Conservation (phyloP, 1,139 yeast species). For the Saccharomyces hybrid region DNA sequence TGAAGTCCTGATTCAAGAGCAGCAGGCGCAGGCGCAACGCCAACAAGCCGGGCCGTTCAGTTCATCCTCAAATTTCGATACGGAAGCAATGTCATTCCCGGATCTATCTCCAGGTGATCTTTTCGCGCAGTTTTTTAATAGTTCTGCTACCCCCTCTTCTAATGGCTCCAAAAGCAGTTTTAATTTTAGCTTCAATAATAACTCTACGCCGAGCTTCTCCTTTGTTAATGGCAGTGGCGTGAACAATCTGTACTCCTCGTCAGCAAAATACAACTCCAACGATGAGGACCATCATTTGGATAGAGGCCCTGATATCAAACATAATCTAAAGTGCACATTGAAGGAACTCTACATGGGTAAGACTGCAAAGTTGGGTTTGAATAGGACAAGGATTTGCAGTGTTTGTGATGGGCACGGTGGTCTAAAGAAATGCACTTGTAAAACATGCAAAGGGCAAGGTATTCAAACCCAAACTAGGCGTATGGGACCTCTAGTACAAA, state of each 20-base stretch:
- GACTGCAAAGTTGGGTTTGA: slow-evolving; percentile 39
- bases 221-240: neutral
- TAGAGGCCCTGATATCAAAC: slow-evolving; percentile 43
- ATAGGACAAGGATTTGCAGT: slow-evolving; percentile 38
- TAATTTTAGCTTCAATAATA: neutral
- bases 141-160: slow-evolving; percentile 1
- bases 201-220: neutral
- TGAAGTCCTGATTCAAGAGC: slow-evolving; percentile 29
- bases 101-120: slow-evolving; percentile 29
- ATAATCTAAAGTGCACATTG: slow-evolving; percentile 39
- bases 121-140: slow-evolving; percentile 33
- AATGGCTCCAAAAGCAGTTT: slow-evolving; percentile 17
- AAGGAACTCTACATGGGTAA: slow-evolving; percentile 45
- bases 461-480: slow-evolving; percentile 17
- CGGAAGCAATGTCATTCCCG: slow-evolving; percentile 13
- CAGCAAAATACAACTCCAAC: slow-evolving; percentile 6
- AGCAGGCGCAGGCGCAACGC: slow-evolving; percentile 3
- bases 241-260: slow-evolving; percentile 3
- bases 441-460: slow-evolving; percentile 34
- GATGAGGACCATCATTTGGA: slow-evolving; percentile 1
- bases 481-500: slow-evolving; percentile 26
- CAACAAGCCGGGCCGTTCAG: neutral
- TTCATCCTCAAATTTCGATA: slow-evolving; percentile 4
- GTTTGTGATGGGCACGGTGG: slow-evolving; percentile 44
- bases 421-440: slow-evolving; percentile 30